phyloP scores from a whole-genome alignment of 2,329 filamentous ascomycete genomes.

The Teratosphaeria destructans region DNA sequence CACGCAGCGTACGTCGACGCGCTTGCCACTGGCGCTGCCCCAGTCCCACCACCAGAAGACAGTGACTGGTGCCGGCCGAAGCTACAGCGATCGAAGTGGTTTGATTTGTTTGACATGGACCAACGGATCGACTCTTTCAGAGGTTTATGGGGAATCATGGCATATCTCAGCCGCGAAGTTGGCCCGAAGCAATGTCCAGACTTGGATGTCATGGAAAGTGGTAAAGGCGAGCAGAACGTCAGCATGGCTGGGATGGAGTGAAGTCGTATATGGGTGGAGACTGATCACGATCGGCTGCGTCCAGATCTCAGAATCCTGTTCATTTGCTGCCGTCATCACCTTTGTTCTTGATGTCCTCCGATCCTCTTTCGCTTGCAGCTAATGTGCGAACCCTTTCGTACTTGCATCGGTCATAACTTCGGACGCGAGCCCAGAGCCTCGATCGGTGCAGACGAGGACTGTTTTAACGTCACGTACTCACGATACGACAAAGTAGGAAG shows the following conservation, averaged over 20 bases:
- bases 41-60: conserved; percentile 19
- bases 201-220: neutral
- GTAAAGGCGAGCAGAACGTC: neutral
- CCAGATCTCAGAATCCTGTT: neutral
- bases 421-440: neutral
- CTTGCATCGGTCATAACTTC: neutral
- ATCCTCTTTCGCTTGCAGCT: neutral
- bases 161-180: conserved; percentile 34
- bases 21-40: conserved; percentile 35
- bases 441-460: too few relatives aligned
- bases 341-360: neutral
- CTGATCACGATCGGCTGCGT: neutral
- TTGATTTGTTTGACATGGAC: conserved; percentile 44
- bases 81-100: conserved; percentile 48
- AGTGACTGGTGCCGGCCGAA: conserved; percentile 41
- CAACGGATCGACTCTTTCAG: conserved; percentile 47
- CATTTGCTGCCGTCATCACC: neutral
- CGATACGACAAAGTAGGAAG: neutral
- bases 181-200: neutral
- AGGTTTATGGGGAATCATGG: conserved; percentile 48
- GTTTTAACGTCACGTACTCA: too few relatives aligned
- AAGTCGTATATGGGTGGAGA: neutral
- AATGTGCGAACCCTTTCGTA: neutral
- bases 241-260: neutral
- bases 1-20: conserved; percentile 47